Evolutionary conservation across 257 asterid genomes (phyloP), one percentile per base, ranked within the genome.

Genomic region (Anisodus tanguticus): DNA sequence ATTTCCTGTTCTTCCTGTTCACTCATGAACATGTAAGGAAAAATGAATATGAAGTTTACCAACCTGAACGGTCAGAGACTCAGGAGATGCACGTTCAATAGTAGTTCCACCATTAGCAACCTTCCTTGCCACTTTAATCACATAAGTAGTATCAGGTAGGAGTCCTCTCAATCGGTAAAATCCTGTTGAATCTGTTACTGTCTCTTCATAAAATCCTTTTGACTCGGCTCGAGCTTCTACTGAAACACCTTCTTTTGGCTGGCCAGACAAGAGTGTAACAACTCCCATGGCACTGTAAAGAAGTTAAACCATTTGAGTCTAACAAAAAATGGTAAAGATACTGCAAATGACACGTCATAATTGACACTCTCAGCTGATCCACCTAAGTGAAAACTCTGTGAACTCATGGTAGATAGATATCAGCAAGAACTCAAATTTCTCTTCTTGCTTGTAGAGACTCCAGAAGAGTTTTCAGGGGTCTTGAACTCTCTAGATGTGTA

Each of bases 171-270:
- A 90, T 67, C 99, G 95, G 79, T 90, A 95, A 83, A 90, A 90
- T 85, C 98, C 99, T 11, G 92, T 91, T 74, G 93, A 88, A 89
- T 95, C 98, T 70, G 99, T 92, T 58, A 91, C 83, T 12, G 99
- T 92, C 90, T 94, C 97, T 88, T 95, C 99, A 87, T 93, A 95
- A 90, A 91, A 93, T 85, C 98, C 98, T 91, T 90, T 86, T 15
- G 96, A 89, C 89, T 94, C 97, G 4, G 99, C 93, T 83, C 98
- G 93, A 54, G 99, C 99, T 91, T 94, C 99, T 74, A 95, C 90
- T 26, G 96, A 85, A 82, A 95, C 91, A 82, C 97, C 97, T 88
- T 92, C 98, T 90, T 90, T 92, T 82, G 98, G 97, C 86, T 91
- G 97, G 88, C 98, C 99, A 68, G 99, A 95, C 91, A 95, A 89